Evolutionary conservation across 2,329 filamentous ascomycete species (phyloP).

Genomic region (Fulvia fulva): DNA sequence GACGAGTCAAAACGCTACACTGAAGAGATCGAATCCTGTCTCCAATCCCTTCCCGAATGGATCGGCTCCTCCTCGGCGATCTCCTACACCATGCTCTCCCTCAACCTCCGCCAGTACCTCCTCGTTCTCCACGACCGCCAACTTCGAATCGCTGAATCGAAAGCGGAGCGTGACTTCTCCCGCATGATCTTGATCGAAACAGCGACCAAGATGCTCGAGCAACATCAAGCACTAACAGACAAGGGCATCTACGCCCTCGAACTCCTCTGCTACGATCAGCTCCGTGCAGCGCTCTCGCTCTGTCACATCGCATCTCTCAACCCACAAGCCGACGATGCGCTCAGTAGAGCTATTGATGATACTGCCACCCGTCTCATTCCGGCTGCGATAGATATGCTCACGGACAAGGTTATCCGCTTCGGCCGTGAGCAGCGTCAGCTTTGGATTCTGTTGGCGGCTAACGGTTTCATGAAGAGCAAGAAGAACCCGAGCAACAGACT

Average conservation of each 20-base stretch:
- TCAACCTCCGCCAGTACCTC: slow-evolving; percentile 32
- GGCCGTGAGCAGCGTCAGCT: slow-evolving; percentile 31
- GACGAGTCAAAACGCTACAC: slow-evolving; percentile 32
- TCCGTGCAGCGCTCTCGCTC: slow-evolving; percentile 29
- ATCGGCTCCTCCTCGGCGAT: slow-evolving; percentile 11
- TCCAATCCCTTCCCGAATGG: slow-evolving; percentile 28
- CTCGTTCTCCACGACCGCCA: slow-evolving; percentile 31
- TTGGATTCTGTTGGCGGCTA: slow-evolving; percentile 30
- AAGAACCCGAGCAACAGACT: slow-evolving; percentile 22
- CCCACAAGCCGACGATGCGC: slow-evolving; percentile 21
- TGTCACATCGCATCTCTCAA: slow-evolving; percentile 26
- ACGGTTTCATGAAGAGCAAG: slow-evolving; percentile 26
- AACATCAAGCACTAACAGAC: slow-evolving; percentile 23
- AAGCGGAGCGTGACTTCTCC: slow-evolving; percentile 28
- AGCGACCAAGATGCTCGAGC: slow-evolving; percentile 26
- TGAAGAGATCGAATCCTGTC: slow-evolving; percentile 30
- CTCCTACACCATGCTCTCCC: slow-evolving; percentile 23
- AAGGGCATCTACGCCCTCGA: slow-evolving; percentile 26
- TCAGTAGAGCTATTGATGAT: slow-evolving; percentile 23
- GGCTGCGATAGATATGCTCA: slow-evolving; percentile 28
- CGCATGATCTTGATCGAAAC: slow-evolving; percentile 29
- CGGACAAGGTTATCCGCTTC: slow-evolving; percentile 28
- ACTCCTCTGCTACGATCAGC: slow-evolving; percentile 28
- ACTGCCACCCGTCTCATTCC: slow-evolving; percentile 21
- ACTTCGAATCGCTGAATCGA: slow-evolving; percentile 24